Percentiles rank a stretch among this genome's conserved stretches.
These are phyloP conservation scores for Lactarius tabidus DNA, from an alignment of 768 basidiomycete species.

Conservation along the genomic window DNA sequence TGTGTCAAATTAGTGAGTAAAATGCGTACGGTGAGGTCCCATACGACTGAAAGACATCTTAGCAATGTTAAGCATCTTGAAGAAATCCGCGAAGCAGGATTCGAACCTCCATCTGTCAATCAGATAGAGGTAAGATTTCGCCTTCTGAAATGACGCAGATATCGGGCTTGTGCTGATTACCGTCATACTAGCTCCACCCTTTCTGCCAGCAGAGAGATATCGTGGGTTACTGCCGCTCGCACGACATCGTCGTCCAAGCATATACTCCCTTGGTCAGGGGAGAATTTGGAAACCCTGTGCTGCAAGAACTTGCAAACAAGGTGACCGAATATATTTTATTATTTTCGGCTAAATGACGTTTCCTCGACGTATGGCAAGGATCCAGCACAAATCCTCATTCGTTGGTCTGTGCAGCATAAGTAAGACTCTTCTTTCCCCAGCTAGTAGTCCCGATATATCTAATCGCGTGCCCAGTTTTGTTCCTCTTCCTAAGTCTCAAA, in stretches of 20 bases:
- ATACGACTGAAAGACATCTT: neutral
- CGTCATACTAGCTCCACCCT: constrained; percentile 62
- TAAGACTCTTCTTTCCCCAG: constrained; percentile 34
- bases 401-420: constrained; percentile 90
- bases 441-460: neutral
- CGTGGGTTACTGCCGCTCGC: constrained; percentile 46
- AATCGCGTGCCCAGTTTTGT: constrained; percentile 49
- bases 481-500: constrained; percentile 79
- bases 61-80: constrained; percentile 71
- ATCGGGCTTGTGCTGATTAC: neutral
- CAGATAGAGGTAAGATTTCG: constrained; percentile 64
- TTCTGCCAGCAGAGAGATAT: constrained; percentile 48
- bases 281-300: constrained; percentile 43
- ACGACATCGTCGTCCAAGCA: constrained; percentile 62
- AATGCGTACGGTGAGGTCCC: neutral
- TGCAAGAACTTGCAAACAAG: constrained; percentile 55
- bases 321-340: constrained; percentile 34
- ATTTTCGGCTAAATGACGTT: neutral
- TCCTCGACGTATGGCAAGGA: constrained; percentile 49
- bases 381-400: constrained; percentile 75
- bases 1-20: constrained; percentile 75
- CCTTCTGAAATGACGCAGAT: neutral
- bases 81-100: constrained; percentile 61
- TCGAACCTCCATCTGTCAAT: constrained; percentile 67
- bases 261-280: constrained; percentile 71